Evolutionary conservation across 306 rosid species (phyloP).

Genomic region (Rosa chinensis): DNA sequence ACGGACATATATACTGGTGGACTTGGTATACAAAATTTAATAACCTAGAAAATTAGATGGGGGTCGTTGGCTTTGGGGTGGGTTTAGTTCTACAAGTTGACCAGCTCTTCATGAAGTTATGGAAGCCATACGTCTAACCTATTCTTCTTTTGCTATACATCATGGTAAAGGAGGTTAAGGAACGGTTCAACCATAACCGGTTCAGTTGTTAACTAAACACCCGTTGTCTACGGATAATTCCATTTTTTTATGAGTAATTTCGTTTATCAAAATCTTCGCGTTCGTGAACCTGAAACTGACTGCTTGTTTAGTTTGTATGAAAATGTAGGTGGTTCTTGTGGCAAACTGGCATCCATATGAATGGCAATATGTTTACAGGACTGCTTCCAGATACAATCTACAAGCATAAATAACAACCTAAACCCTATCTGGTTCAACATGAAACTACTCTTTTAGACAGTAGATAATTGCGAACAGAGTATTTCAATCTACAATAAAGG

Average conservation of each 20-base stretch:
- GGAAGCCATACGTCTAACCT: not conserved
- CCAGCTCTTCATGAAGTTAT: conserved; percentile 18
- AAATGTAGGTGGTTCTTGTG: not conserved
- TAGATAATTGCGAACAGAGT: not conserved
- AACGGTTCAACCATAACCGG: conserved; percentile 49
- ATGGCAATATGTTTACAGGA: not conserved
- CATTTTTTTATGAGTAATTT: not conserved
- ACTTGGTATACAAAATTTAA: conserved; percentile 17
- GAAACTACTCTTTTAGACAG: not conserved
- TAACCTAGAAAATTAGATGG: conserved; percentile 15
- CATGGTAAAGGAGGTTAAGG: conserved; percentile 26
- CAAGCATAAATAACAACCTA: not conserved
- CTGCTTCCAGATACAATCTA: not conserved
- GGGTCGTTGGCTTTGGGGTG: conserved; percentile 45
- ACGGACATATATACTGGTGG: conserved; percentile 25
- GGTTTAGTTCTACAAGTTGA: conserved; percentile 19
- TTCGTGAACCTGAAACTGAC: not conserved
- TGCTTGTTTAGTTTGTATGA: not conserved
- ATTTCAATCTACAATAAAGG: not conserved
- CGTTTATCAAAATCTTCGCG: not conserved
- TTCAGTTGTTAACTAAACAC: conserved; percentile 22
- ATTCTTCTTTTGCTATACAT: not conserved
- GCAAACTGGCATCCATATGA: not conserved
- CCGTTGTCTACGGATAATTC: not conserved
- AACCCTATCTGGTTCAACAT: not conserved